phyloP scores from a whole-genome alignment of 331 rosid genomes.

The Quercus phellos region DNA sequence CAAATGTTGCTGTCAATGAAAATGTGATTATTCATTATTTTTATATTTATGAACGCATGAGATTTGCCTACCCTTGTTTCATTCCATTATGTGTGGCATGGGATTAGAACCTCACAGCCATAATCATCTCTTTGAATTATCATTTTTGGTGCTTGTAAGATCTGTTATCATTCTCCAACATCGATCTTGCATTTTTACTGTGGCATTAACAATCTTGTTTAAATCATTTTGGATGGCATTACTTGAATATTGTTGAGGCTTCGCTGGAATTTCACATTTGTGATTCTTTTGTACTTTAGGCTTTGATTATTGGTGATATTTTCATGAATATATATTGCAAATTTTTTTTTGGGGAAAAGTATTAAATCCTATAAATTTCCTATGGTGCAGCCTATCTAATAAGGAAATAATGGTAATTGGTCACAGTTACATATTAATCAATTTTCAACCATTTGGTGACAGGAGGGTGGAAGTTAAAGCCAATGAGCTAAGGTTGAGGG shows the following conservation, averaged over 20 bases:
- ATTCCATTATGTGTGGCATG: not conserved
- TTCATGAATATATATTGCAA: not conserved
- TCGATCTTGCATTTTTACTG: not conserved
- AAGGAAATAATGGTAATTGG: not conserved
- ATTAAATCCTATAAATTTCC: not conserved
- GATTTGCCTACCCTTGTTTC: not conserved
- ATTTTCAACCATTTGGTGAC: not conserved
- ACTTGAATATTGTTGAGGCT: not conserved
- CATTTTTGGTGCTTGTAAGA: not conserved
- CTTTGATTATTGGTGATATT: not conserved
- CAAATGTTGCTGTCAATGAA: not conserved
- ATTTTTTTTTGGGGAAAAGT: not conserved
- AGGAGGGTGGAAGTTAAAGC: not conserved
- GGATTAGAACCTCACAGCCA: not conserved
- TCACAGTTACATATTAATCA: not conserved
- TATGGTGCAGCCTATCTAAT: not conserved
- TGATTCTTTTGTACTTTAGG: not conserved
- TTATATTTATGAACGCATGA: not conserved
- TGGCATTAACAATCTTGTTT: not conserved
- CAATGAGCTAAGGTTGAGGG: too few relatives aligned
- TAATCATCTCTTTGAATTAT: not conserved
- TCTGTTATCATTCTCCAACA: not conserved
- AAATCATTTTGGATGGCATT: not conserved
- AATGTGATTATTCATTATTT: not conserved
- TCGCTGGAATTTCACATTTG: not conserved